Evolutionary conservation across 768 basidiomycete species (phyloP).

Genomic region (Erythrobasidium yunnanense): DNA sequence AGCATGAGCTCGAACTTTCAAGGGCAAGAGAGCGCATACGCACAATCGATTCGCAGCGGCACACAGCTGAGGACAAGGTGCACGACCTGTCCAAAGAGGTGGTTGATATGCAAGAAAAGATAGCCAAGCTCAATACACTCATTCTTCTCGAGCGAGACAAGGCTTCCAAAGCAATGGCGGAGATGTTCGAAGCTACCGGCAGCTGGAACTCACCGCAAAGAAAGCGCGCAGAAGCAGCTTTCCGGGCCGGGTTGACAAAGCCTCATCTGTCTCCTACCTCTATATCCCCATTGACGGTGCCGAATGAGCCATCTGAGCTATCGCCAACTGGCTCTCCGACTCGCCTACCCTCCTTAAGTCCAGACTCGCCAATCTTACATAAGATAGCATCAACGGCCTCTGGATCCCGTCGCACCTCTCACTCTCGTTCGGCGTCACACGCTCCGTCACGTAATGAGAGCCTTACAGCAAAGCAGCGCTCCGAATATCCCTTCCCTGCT

Average conservation of each 20-base stretch:
- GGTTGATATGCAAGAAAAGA: constrained; percentile 25
- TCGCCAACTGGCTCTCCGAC: too few relatives aligned
- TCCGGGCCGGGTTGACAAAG: too few relatives aligned
- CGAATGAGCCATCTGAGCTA: too few relatives aligned
- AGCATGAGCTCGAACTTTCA: constrained; percentile 19
- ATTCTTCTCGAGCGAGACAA: constrained; percentile 28
- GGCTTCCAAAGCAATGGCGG: constrained; percentile 27
- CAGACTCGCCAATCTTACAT: too few relatives aligned
- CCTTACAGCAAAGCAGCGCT: neutral
- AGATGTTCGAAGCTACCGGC: constrained; percentile 26
- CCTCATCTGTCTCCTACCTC: too few relatives aligned
- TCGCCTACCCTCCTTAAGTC: too few relatives aligned
- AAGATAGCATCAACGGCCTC: too few relatives aligned
- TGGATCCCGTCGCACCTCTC: too few relatives aligned
- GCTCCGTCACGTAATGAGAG: constrained; percentile 24
- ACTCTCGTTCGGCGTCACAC: constrained; percentile 25
- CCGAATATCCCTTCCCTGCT: constrained; percentile 6
- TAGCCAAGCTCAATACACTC: constrained; percentile 24
- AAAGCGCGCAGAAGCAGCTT: too few relatives aligned
- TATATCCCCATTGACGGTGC: too few relatives aligned
- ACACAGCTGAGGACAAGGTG: constrained; percentile 1
- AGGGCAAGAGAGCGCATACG: constrained; percentile 1
- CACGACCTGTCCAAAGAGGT: constrained; percentile 16
- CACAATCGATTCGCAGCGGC: neutral
- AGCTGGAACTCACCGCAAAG: too few relatives aligned